Percentiles rank a stretch among this genome's conserved stretches.
Conservation (phyloP, 345 rosid species). For the Gossypioides kirkii region DNA sequence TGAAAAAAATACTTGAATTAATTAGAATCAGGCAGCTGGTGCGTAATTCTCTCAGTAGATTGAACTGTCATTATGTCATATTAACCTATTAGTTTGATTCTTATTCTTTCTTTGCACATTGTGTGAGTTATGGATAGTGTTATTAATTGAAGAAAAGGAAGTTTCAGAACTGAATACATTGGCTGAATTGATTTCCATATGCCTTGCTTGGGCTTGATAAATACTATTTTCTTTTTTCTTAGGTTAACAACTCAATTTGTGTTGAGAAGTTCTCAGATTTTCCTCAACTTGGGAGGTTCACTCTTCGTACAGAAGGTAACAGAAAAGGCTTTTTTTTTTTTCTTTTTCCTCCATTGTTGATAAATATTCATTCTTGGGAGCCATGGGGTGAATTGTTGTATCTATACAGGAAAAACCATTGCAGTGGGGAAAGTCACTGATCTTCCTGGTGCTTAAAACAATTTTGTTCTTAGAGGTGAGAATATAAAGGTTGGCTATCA, state of each 20-base stretch:
- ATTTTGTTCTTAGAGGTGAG: background rate
- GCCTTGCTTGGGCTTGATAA: background rate
- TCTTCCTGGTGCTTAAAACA: background rate
- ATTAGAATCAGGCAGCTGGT: no score
- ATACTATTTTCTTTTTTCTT: background rate
- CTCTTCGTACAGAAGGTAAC: conserved; percentile 3
- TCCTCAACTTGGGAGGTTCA: conserved; percentile 1
- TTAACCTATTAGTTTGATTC: no score
- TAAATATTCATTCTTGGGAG: background rate
- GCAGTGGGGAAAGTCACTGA: conserved; percentile 1
- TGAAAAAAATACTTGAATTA: no score
- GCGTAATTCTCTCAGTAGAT: no score
- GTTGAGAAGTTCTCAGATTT: background rate
- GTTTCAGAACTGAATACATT: background rate
- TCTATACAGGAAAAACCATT: background rate
- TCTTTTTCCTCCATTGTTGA: background rate
- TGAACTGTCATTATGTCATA: no score
- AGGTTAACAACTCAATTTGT: background rate
- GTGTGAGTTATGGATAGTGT: no score
- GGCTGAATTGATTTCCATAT: background rate
- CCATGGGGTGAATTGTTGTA: background rate
- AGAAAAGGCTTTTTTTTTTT: no score
- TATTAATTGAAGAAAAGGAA: no score
- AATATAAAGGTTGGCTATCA: no score
- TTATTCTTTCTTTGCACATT: no score